These are phyloP conservation scores for Boletus sp. DNA, from an alignment of 768 basidiomycete genomes.

Conservation along the genomic window DNA sequence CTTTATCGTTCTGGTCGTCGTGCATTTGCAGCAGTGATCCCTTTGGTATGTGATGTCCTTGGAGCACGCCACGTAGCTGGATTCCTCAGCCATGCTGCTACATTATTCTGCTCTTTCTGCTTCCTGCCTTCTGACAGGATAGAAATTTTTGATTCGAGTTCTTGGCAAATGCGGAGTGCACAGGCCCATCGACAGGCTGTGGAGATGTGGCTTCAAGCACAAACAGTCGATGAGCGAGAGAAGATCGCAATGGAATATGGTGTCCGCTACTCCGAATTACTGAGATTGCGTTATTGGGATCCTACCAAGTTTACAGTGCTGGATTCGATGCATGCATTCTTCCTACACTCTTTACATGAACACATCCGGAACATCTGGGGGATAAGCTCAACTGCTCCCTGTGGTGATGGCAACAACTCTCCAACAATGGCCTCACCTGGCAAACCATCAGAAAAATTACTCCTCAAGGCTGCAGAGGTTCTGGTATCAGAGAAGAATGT, in stretches of 20 bases:
- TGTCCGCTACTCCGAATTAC: neutral
- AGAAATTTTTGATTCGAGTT: neutral
- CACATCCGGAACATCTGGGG: neutral
- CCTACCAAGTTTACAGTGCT: neutral
- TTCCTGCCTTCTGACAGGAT: neutral
- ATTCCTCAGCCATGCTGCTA: neutral
- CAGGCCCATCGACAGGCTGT: neutral
- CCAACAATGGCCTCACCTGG: neutral
- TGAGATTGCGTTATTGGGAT: neutral
- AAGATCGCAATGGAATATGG: neutral
- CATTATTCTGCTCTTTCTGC: neutral
- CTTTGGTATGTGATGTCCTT: neutral
- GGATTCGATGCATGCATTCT: neutral
- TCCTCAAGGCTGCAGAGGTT: neutral
- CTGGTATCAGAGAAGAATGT: neutral
- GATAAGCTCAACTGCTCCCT: neutral
- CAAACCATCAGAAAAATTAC: neutral
- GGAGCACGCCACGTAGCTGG: neutral
- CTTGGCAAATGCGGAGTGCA: neutral
- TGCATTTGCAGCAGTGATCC: neutral
- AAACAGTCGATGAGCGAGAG: neutral
- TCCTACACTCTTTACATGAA: neutral
- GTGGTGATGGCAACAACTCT: neutral
- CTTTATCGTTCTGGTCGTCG: neutral
- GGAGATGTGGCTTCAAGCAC: neutral